Evolutionary conservation across 805 yeast species (phyloP), one percentile per base, ranked within the genome.

Genomic region (Scheffersomyces stipitis): DNA sequence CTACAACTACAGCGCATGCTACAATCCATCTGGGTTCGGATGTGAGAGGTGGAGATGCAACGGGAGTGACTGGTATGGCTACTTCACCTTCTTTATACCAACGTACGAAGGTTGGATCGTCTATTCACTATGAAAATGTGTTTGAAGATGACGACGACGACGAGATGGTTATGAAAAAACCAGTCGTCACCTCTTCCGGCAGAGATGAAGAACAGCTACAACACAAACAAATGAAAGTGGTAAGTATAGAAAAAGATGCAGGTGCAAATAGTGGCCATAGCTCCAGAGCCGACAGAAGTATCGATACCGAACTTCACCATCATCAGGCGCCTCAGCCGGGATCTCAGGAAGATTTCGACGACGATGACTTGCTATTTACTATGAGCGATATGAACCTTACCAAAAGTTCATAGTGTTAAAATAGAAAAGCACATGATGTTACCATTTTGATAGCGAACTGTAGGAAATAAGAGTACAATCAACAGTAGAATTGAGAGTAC

Each of bases 361-460:
- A 81, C 37, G 87, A 81, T 43, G 86, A 81, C 34, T 60, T 83
- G 39, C 60, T 81, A 31, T 81, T 81, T 56, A 75, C 85, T 15
- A 81, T 81, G 88, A 82, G 87, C 53, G 88, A 82, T 50, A 81
- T 82, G 86, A 78, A 75, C 50, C 52, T 74, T 12, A 59, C n/a
- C n/a, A n/a, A n/a, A n/a, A n/a, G n/a, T n/a, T n/a, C n/a, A n/a
- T n/a, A n/a, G n/a, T n/a, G n/a, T n/a, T n/a, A n/a, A n/a, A n/a
- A n/a, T n/a, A n/a, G n/a, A n/a, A n/a, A n/a, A n/a, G n/a, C n/a
- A n/a, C n/a, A n/a, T n/a, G n/a, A n/a, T n/a, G n/a, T n/a, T n/a
- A n/a, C n/a, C n/a, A n/a, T n/a, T n/a, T n/a, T n/a, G n/a, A n/a
- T n/a, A n/a, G n/a, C n/a, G n/a, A n/a, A n/a, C n/a, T n/a, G n/a